Evolutionary conservation across 108 stramenopile genomes (phyloP), one percentile per base, ranked within the genome.

Genomic region (Licmophora abbreviata): DNA sequence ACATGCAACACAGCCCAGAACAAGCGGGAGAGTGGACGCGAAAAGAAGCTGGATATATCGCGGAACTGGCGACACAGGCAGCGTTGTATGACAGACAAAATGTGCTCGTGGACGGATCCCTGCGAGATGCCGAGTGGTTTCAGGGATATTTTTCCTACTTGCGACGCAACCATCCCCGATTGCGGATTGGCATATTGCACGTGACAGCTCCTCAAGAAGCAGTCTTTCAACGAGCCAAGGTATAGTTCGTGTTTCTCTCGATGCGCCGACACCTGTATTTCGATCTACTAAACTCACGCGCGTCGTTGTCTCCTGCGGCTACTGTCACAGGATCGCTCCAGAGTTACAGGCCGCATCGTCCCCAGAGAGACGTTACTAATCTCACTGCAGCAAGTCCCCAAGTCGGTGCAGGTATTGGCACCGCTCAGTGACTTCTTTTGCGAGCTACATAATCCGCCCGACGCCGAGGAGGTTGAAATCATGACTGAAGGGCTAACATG

Each of bases 21-120:
- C 9, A 28, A 17, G 82, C 80, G 5, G 80, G 80, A 24, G 74
- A 74, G 42, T 44, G 69, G 8, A 83, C 83, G 0, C 72, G 71
- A 24, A 82, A 74, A 38, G 87, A 84, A 44, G 72, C 79, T 6
- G 82, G 82, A 14, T 77, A 65, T 51, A 66, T 88, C 15, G 72
- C 76, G 10, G 86, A 88, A 61, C 67, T 88, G 8, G 47, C 77
- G 1, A 77, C 84, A 5, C 55, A 61, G 28, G 70, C 58, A 12
- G 88, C 83, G 7, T 54, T 92, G 48, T 37, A 67, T 3, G 20
- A 47, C 10, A 74, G 77, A 3, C 54, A 71, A 25, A 88, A 90
- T 59, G 85, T 94, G 4, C 49, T 90, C 25, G 85, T 87, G 37
- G 93, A 94, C 66, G 93, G 93, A 7, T 69, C 69, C 23, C 71